Base-by-base conservation (phyloP, 163 green algal species). In the Trebouxiophyceae sp. region DNA sequence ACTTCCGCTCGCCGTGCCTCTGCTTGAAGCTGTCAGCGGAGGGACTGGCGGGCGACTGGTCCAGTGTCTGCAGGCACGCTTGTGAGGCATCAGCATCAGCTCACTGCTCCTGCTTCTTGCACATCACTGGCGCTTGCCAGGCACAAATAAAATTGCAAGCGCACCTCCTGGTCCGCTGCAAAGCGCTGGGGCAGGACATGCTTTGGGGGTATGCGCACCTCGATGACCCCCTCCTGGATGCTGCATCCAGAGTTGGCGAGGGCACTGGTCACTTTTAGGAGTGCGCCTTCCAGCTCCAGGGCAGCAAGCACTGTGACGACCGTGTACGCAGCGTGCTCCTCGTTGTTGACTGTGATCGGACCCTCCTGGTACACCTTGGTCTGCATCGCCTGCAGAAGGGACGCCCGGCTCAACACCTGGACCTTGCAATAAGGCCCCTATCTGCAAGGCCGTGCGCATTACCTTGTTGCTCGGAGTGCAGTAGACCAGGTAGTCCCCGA, bases 401-500 rank as follows among this genome's bases (percentile, higher is more conserved):
- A n/a, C n/a, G n/a, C n/a, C n/a, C n/a, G n/a, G n/a, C n/a, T n/a
- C n/a, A n/a, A n/a, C n/a, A n/a, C n/a, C n/a, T n/a, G n/a, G n/a
- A n/a, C n/a, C n/a, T n/a, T n/a, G n/a, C n/a, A n/a, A n/a, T n/a
- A n/a, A n/a, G n/a, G n/a, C n/a, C n/a, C n/a, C n/a, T n/a, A n/a
- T 30, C 19, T 30, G 47, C 26, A 57, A 24, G 22, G 16, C 5
- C 47, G 22, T 24, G 47, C 5, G 19, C 12, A 24, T 57, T 27
- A 68, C 62, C 33, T 60, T 33, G 47, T 55, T 20, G 28, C 67
- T 47, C 19, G 79, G 72, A 2, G 71, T 77, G 71, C 79, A 86
- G 70, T 84, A 83, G 5, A 63, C 64, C 4, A 86, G 57, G 64
- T 78, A 85, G 54, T 86, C 80, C 5, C 66, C 68, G 23, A 86